phyloP scores from a whole-genome alignment of 2,329 filamentous ascomycete species.

The Aspergillus niger region DNA sequence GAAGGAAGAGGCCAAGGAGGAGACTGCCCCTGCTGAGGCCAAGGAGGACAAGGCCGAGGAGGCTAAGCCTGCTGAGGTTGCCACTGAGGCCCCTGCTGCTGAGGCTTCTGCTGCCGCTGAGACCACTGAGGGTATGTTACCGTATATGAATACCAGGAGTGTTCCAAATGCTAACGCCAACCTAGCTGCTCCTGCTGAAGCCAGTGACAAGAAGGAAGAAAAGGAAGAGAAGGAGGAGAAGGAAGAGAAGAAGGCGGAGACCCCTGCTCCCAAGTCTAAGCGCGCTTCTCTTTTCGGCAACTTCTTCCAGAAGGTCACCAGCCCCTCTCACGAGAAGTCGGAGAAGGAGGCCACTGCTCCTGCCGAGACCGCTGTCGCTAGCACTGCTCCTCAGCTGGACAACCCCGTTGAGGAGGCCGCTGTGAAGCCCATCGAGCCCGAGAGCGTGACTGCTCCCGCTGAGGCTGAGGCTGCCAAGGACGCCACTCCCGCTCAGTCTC shows the following conservation, averaged over 20 bases:
- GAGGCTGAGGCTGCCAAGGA: conserved; percentile 41
- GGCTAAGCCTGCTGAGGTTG: conserved; percentile 21
- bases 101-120: conserved; percentile 44
- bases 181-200: conserved; percentile 21
- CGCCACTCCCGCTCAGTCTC: conserved; percentile 31
- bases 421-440: conserved; percentile 42
- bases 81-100: conserved; percentile 8
- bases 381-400: conserved; percentile 52
- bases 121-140: conserved; percentile 11
- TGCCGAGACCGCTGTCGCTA: conserved; percentile 50
- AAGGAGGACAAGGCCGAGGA: conserved; percentile 48
- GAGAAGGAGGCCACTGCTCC: conserved; percentile 53
- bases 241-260: conserved; percentile 40
- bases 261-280: conserved; percentile 64
- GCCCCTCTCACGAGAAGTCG: conserved; percentile 48
- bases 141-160: neutral
- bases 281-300: conserved; percentile 81
- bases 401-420: conserved; percentile 44
- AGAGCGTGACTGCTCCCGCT: conserved; percentile 49
- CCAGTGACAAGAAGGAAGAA: conserved; percentile 21
- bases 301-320: conserved; percentile 69
- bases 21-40: conserved; percentile 43
- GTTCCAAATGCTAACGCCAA: neutral
- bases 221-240: conserved; percentile 29
- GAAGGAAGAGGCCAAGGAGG: conserved; percentile 57